Evolutionary conservation across 345 rosid genomes (phyloP), one percentile per base, ranked within the genome.

Genomic region (Eucalyptus pauciflora): DNA sequence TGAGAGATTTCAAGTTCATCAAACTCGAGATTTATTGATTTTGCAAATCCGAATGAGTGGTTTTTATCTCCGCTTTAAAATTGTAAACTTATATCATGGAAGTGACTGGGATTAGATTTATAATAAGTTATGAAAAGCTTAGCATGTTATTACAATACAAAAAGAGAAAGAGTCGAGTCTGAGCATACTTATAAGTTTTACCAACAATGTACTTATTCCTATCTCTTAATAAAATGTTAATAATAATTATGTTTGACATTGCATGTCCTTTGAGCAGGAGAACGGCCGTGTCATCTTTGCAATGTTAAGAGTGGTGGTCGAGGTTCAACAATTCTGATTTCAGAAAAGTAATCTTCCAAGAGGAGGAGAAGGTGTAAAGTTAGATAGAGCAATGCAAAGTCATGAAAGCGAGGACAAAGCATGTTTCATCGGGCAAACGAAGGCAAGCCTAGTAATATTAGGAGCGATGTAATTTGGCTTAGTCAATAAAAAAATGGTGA

Each of bases 261-360:
- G 4, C 0, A 0, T 69, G 24, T 17, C 31, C 15, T 60, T 17
- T 16, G 80, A 69, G 22, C 17, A 69, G 25, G 43, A 17, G 43
- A 25, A 69, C 33, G 13, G 22, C 25, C 25, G 1, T 69, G 80
- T 69, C 45, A 69, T 69, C 20, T 33, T 10, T 7, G 0, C 24
- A 51, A 17, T 51, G 56, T 1, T 0, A 17, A 17, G 56, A 51
- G 0, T 0, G 0, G 58, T 7, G 10, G 58, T 52, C 5, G 0
- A 33, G 22, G 79, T 69, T 18, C 10, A 4, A 69, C 43, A 31
- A 31, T 1, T 69, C 7, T 31, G 18, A 31, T 69, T 69, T 31
- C 41, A 67, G 33, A 67, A 33, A 67, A 67, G 4, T 14, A 31
- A 31, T 17, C 79, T 67, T 14, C 79, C 79, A 67, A 67, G 79